A percentile compares a stretch with the other conserved stretches of the same genome.
Evolutionary conservation across 1,284 basidiomycete species (phyloP).

Genomic region (Leccinum subfulvum): DNA sequence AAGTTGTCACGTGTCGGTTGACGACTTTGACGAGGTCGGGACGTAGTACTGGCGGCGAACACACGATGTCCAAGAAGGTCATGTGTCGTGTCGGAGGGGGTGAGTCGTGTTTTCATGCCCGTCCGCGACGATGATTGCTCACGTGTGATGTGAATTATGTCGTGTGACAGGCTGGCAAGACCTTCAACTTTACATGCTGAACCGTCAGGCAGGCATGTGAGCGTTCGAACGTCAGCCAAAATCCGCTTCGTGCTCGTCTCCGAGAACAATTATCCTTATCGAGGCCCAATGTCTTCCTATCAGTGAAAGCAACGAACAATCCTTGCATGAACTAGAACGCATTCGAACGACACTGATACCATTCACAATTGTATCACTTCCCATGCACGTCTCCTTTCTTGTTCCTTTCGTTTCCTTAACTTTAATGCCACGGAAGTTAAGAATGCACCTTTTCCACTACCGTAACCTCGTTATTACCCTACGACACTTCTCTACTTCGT

Average conservation of each 20-base stretch:
- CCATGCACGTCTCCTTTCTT: slow-evolving; percentile 20
- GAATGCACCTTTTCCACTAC: slow-evolving; percentile 6
- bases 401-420: slow-evolving; percentile 8
- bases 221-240: background rate
- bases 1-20: slow-evolving; percentile 77
- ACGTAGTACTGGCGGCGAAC: slow-evolving; percentile 43
- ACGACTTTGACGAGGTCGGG: slow-evolving; percentile 69
- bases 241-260: background rate
- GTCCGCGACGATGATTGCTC: background rate
- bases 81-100: slow-evolving; percentile 85
- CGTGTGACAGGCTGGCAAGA: slow-evolving; percentile 78
- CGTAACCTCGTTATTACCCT: slow-evolving; percentile 15
- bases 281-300: slow-evolving; percentile 8
- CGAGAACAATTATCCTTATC: slow-evolving; percentile 1
- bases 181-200: slow-evolving; percentile 74
- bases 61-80: slow-evolving; percentile 69
- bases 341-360: slow-evolving; percentile 28
- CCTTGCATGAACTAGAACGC: slow-evolving; percentile 29
- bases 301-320: slow-evolving; percentile 19
- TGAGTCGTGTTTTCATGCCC: slow-evolving; percentile 36
- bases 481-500: slow-evolving; percentile 14
- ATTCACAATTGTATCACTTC: slow-evolving; percentile 26
- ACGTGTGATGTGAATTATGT: slow-evolving; percentile 5
- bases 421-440: slow-evolving; percentile 4
- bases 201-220: slow-evolving; percentile 60